These are phyloP conservation scores for Phytophthora foliorum DNA, from an alignment of 352 stramenopile genomes.

Conservation along the genomic window DNA sequence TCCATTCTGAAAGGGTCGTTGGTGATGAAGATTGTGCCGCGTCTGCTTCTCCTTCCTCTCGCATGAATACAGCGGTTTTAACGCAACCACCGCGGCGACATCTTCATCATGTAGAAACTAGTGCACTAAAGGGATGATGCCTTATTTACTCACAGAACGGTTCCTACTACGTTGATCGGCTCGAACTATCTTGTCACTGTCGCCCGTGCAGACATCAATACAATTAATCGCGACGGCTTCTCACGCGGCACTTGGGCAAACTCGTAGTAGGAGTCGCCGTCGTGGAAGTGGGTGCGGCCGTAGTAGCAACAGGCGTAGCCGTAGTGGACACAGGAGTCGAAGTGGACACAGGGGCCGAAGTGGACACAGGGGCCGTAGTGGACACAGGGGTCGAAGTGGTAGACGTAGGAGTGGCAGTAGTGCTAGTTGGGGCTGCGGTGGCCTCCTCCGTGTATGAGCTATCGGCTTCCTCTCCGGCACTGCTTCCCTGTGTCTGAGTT, in stretches of 20 bases:
- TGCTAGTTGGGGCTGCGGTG: constrained; percentile 24
- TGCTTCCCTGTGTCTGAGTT: constrained; percentile 23
- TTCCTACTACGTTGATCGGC: constrained; percentile 16
- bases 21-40: not conserved
- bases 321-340: constrained; percentile 3
- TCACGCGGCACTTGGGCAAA: constrained; percentile 35
- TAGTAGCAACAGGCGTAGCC: constrained; percentile 2
- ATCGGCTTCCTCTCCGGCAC: constrained; percentile 4
- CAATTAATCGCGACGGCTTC: constrained; percentile 23
- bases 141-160: constrained; percentile 10
- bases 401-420: constrained; percentile 7
- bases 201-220: not conserved
- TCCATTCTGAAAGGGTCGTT: constrained; percentile 6
- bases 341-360: constrained; percentile 1
- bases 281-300: not conserved
- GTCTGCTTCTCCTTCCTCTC: not conserved
- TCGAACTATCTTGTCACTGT: not conserved
- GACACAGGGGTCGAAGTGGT: constrained; percentile 14
- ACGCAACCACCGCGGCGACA: too few relatives aligned
- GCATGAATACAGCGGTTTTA: not conserved
- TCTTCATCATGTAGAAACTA: not conserved
- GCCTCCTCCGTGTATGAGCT: constrained; percentile 17
- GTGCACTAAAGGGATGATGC: not conserved
- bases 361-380: not conserved
- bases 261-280: constrained; percentile 9